These are phyloP conservation scores for Alternaria gansuensis DNA, from an alignment of 2,329 filamentous ascomycete genomes.

Conservation along the genomic window DNA sequence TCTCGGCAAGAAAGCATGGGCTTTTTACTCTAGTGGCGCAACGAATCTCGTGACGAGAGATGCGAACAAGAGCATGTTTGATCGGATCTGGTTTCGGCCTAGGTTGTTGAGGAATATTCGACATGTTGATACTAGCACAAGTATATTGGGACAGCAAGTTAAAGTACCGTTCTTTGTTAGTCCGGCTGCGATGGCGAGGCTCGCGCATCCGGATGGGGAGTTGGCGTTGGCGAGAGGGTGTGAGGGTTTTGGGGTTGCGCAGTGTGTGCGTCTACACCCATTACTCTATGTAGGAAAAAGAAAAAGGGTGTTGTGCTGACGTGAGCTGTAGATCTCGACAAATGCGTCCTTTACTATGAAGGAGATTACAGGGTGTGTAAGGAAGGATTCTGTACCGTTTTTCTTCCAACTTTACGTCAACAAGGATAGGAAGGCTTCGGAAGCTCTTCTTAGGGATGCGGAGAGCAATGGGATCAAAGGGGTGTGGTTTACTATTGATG, in stretches of 20 bases:
- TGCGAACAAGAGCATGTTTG: slow-evolving; percentile 55
- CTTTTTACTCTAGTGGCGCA: slow-evolving; percentile 61
- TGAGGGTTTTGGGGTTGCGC: slow-evolving; percentile 38
- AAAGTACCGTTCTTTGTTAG: slow-evolving; percentile 43
- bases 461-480: slow-evolving; percentile 26
- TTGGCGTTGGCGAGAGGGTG: slow-evolving; percentile 39
- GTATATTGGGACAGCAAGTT: slow-evolving; percentile 33
- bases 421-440: slow-evolving; percentile 23
- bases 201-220: slow-evolving; percentile 46
- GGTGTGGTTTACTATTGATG: slow-evolving; percentile 38
- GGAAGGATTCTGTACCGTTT: slow-evolving; percentile 20
- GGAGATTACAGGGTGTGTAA: slow-evolving; percentile 31
- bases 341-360: slow-evolving; percentile 36
- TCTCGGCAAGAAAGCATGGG: slow-evolving; percentile 54
- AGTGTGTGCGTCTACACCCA: slow-evolving; percentile 41
- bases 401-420: slow-evolving; percentile 45
- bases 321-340: not conserved
- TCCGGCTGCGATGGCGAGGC: slow-evolving; percentile 41
- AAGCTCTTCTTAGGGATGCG: slow-evolving; percentile 30
- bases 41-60: slow-evolving; percentile 61
- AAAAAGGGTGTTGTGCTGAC: not conserved
- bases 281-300: not conserved
- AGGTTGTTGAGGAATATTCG: slow-evolving; percentile 56
- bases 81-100: slow-evolving; percentile 59
- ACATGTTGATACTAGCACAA: slow-evolving; percentile 23